A percentile compares a stretch with the other conserved stretches of the same genome.
Conservation (phyloP, 2,329 filamentous ascomycete genomes). For the Paraphoma chrysanthemicola region DNA sequence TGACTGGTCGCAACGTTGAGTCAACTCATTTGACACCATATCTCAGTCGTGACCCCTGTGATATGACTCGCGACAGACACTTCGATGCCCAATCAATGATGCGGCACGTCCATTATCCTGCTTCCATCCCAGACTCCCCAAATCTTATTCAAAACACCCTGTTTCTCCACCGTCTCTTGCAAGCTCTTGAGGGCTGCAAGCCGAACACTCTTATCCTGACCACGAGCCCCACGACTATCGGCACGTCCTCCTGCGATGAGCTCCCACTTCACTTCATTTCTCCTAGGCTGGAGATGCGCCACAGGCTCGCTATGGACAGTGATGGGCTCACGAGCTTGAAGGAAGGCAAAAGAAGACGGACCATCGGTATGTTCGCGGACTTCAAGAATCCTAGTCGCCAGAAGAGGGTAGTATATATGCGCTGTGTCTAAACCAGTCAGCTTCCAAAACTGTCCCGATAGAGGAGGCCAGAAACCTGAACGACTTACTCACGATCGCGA, state of each 20-base stretch:
- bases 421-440: slow-evolving; percentile 11
- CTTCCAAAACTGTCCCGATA: too few species aligned
- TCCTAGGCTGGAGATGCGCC: not conserved
- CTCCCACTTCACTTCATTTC: slow-evolving; percentile 13
- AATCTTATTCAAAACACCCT: slow-evolving; percentile 7
- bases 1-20: too few species aligned
- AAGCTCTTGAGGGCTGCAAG: slow-evolving; percentile 16
- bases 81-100: too few species aligned
- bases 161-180: slow-evolving; percentile 9
- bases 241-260: slow-evolving; percentile 10
- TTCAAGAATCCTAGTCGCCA: slow-evolving; percentile 11
- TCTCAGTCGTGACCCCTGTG: too few species aligned
- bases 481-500: slow-evolving; percentile 15
- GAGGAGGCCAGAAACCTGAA: not conserved
- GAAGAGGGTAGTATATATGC: slow-evolving; percentile 9
- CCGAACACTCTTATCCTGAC: slow-evolving; percentile 8
- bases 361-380: slow-evolving; percentile 14
- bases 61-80: too few species aligned
- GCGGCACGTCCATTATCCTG: not conserved
- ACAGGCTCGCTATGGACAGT: not conserved
- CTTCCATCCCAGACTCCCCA: slow-evolving; percentile 14
- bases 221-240: slow-evolving; percentile 3
- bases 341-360: slow-evolving; percentile 9
- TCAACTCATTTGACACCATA: too few species aligned
- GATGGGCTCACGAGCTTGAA: slow-evolving; percentile 14